A percentile compares a stretch with the other conserved stretches of the same genome.
Conservation (phyloP, 352 stramenopile species). For the Thraustochytrium sp. region DNA sequence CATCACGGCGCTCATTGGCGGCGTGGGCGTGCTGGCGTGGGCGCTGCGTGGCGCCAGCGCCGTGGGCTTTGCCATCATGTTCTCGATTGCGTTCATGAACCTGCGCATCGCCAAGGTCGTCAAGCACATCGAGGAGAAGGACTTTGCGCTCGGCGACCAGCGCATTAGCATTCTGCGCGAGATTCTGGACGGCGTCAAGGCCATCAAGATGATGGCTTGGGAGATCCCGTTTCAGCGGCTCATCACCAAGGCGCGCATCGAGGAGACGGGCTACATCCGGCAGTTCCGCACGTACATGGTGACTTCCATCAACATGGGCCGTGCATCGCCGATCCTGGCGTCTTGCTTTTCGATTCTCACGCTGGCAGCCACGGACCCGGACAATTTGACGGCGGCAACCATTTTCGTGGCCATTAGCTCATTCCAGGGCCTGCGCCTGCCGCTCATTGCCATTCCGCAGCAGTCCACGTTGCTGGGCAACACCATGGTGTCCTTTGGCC, state of each 20-base stretch:
- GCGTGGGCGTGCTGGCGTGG: neutral
- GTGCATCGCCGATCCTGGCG: constrained; percentile 18
- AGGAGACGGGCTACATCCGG: constrained; percentile 6
- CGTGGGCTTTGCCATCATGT: constrained; percentile 42
- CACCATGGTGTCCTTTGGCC: constrained; percentile 23
- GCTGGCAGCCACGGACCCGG: neutral
- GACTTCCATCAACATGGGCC: constrained; percentile 28
- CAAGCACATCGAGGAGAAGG: constrained; percentile 38
- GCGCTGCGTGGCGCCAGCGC: neutral
- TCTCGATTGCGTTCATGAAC: constrained; percentile 27
- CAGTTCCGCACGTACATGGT: neutral
- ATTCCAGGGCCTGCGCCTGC: constrained; percentile 37
- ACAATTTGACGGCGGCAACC: neutral
- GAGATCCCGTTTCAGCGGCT: constrained; percentile 45
- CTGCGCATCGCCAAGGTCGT: constrained; percentile 34
- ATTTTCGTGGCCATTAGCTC: constrained; percentile 39
- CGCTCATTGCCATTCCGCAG: constrained; percentile 27
- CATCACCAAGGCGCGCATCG: constrained; percentile 8
- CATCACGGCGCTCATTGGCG: constrained; percentile 19
- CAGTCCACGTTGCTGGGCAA: neutral
- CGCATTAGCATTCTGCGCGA: constrained; percentile 67
- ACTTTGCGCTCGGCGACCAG: constrained; percentile 50
- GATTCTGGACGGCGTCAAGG: constrained; percentile 66
- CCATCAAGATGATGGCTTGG: constrained; percentile 73
- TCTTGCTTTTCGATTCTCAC: constrained; percentile 31